A percentile compares a stretch with the other conserved stretches of the same genome.
phyloP scores from a whole-genome alignment of 2,329 filamentous ascomycete species.

The Tolypocladium inflatum region DNA sequence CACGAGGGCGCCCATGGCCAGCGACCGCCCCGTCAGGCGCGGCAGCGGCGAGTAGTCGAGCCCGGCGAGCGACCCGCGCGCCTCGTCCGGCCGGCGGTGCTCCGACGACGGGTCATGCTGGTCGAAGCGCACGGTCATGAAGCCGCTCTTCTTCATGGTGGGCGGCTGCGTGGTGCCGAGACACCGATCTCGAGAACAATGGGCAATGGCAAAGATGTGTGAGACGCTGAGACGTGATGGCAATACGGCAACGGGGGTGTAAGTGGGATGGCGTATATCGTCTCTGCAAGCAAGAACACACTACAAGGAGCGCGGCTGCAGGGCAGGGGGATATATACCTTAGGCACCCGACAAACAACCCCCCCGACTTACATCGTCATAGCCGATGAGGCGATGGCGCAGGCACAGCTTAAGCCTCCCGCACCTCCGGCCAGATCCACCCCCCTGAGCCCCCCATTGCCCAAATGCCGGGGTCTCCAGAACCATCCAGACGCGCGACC shows the following conservation, averaged over 20 bases:
- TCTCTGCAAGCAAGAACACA: neutral
- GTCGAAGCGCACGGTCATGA: conserved; percentile 29
- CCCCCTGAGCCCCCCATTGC: too few relatives aligned
- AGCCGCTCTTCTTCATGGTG: conserved; percentile 9
- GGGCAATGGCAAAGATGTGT: too few relatives aligned
- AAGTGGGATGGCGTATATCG: neutral
- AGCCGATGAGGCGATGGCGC: neutral
- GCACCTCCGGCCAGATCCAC: neutral
- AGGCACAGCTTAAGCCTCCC: neutral
- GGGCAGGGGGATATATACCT: neutral
- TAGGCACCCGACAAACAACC: neutral
- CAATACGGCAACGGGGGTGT: neutral
- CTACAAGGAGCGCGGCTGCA: neutral
- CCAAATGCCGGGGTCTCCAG: neutral
- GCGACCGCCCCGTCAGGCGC: conserved; percentile 25
- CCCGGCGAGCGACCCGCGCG: conserved; percentile 22
- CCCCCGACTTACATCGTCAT: neutral
- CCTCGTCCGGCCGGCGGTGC: conserved; percentile 17
- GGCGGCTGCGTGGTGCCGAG: neutral
- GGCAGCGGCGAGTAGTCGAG: conserved; percentile 36
- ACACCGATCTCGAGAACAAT: neutral
- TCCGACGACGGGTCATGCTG: conserved; percentile 30
- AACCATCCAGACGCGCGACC: too few relatives aligned
- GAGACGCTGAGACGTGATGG: neutral
- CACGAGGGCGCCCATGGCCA: conserved; percentile 28